phyloP scores from a whole-genome alignment of 345 rosid genomes.

The Eutrema japonicum region DNA sequence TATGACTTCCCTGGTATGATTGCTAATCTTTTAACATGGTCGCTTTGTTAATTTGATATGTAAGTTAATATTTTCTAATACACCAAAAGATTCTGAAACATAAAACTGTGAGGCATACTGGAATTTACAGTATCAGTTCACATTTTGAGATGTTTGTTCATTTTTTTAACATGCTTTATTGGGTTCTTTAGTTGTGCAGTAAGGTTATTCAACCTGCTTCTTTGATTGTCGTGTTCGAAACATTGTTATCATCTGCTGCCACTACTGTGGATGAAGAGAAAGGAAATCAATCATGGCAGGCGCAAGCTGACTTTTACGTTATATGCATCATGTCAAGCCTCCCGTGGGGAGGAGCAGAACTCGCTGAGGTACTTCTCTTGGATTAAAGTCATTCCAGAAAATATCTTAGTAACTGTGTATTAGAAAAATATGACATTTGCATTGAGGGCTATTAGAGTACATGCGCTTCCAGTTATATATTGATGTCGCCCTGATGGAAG shows the following conservation, averaged over 20 bases:
- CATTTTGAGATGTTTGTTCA: slow-evolving; percentile 18
- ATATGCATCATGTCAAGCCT: slow-evolving; percentile 90
- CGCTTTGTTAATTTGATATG: slow-evolving; percentile 2
- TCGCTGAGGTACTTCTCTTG: slow-evolving; percentile 68
- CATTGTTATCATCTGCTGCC: slow-evolving; percentile 92
- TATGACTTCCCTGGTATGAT: slow-evolving; percentile 78
- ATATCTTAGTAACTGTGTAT: not conserved
- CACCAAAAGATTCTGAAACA: not conserved
- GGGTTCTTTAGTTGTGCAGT: slow-evolving; percentile 76
- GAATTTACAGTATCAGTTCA: not conserved
- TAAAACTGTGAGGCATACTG: not conserved
- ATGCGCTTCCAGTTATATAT: not conserved
- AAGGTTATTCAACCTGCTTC: slow-evolving; percentile 94
- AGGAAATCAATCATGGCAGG: slow-evolving; percentile 98
- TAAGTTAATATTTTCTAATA: not conserved
- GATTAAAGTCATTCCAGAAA: slow-evolving; percentile 13
- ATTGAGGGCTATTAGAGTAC: slow-evolving; percentile 15
- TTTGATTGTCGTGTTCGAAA: slow-evolving; percentile 79
- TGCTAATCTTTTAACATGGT: slow-evolving; percentile 9
- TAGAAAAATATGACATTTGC: slow-evolving; percentile 19
- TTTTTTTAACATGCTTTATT: slow-evolving; percentile 26
- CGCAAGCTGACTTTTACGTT: slow-evolving; percentile 91
- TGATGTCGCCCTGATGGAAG: slow-evolving; percentile 18
- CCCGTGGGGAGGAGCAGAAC: slow-evolving; percentile 99
- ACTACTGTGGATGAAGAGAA: slow-evolving; percentile 96